Evolutionary conservation across 2,329 filamentous ascomycete species (phyloP).

Genomic region (Mariannaea elegans): DNA sequence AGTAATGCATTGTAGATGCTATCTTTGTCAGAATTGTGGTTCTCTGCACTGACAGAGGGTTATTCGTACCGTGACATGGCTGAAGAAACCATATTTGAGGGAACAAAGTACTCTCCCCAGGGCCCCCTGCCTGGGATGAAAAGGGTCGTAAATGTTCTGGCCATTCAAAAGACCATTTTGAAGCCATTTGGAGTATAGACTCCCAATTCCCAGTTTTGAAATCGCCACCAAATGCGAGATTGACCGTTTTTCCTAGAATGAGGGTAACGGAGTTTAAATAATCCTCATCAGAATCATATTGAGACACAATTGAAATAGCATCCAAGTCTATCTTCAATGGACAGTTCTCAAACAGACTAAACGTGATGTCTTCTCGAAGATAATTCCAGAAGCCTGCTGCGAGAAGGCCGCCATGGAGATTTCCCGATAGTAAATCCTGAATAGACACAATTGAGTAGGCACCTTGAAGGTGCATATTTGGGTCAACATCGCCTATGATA

Average conservation of each 20-base stretch:
- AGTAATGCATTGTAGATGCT: slow-evolving; percentile 56
- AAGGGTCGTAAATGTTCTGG: slow-evolving; percentile 47
- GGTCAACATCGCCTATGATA: slow-evolving; percentile 48
- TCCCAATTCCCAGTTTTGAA: slow-evolving; percentile 31
- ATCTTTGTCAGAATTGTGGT: background rate
- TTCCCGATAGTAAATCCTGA: slow-evolving; percentile 32
- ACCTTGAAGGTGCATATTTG: slow-evolving; percentile 56
- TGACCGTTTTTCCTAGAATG: slow-evolving; percentile 55
- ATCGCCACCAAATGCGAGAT: slow-evolving; percentile 43
- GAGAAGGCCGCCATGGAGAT: slow-evolving; percentile 41
- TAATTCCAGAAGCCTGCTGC: slow-evolving; percentile 61
- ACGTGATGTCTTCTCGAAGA: slow-evolving; percentile 61
- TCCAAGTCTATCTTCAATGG: slow-evolving; percentile 52
- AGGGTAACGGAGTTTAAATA: slow-evolving; percentile 52
- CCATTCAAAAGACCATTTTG: slow-evolving; percentile 43
- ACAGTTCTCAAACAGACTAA: slow-evolving; percentile 56
- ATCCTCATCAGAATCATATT: slow-evolving; percentile 28
- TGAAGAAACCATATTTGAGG: slow-evolving; percentile 52
- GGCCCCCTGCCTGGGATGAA: slow-evolving; percentile 19
- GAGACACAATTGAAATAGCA: slow-evolving; percentile 28
- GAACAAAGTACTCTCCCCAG: slow-evolving; percentile 32
- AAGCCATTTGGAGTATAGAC: slow-evolving; percentile 32
- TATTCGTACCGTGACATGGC: slow-evolving; percentile 52
- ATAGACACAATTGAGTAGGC: slow-evolving; percentile 54
- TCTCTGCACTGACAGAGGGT: rapidly evolving